Evolutionary conservation across 345 rosid genomes (phyloP).

Genomic region (Murraya paniculata): DNA sequence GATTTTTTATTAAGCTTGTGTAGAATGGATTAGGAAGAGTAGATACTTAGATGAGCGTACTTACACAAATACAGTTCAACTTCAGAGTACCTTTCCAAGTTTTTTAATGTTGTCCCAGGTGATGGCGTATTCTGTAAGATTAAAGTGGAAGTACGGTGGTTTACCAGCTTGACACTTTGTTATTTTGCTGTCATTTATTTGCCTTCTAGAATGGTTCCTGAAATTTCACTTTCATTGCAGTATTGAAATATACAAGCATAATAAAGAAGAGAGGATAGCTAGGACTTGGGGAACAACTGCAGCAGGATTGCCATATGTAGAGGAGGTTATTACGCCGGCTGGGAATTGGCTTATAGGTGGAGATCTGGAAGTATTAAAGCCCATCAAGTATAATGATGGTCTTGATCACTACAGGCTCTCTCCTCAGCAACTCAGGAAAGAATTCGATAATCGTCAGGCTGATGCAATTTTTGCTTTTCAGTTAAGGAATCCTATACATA

Average conservation of each 20-base stretch:
- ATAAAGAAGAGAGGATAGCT: constrained; percentile 90
- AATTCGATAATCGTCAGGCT: constrained; percentile 77
- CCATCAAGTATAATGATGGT: constrained; percentile 86
- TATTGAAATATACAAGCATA: constrained; percentile 84
- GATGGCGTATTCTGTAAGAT: neutral
- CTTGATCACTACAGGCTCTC: constrained; percentile 95
- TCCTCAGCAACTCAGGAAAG: constrained; percentile 77
- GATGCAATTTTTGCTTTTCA: constrained; percentile 99
- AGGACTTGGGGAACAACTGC: constrained; percentile 96
- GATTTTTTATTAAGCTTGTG: neutral
- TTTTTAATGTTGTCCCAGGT: neutral
- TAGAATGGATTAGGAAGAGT: neutral
- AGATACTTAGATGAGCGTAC: neutral
- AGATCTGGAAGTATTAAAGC: constrained; percentile 72
- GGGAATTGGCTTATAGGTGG: constrained; percentile 99
- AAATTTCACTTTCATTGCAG: constrained; percentile 35
- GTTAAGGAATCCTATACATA: constrained; percentile 92
- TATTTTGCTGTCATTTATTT: neutral
- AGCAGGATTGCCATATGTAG: constrained; percentile 88
- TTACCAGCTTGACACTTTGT: neutral
- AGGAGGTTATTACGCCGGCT: constrained; percentile 63
- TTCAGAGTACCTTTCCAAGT: neutral
- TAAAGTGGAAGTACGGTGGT: neutral
- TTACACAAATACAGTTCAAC: neutral
- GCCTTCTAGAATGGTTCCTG: neutral